Evolutionary conservation across 768 basidiomycete species (phyloP), one percentile per base, ranked within the genome.

Genomic region (Collybia sp.): DNA sequence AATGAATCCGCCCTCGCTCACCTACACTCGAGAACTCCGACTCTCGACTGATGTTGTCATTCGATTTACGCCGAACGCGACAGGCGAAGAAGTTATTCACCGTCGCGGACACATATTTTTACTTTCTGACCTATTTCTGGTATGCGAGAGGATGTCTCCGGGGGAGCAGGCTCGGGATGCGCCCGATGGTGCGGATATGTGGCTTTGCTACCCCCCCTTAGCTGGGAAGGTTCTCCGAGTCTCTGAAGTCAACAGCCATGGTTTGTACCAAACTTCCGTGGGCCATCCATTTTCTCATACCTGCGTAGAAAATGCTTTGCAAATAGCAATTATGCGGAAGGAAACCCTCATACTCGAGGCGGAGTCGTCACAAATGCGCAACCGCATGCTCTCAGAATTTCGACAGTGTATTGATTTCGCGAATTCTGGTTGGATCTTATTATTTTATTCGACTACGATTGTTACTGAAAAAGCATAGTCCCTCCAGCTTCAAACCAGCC

Each of bases 131-230:
- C 69, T 99, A 15, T 92, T 97, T 64, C 71, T 99, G 44, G 66
- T 98, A 20, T 92, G 90, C 55, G 94, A 97, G 62, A 76, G 82
- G 56, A 91, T 95, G 79, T 59, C 76, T 1, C 75, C 72, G 15
- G 75, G 81, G 43, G 88, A 95, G 49, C 74, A 70, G 45, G 64
- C 67, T 33, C 66, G 72, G 19, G 55, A 63, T 48, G 72, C 69
- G 11, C 65, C 70, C 30, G 78, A 80, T 47, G 81, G 81, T 10
- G 75, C 84, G 5, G 92, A 96, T 58, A 87, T 95, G 84, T 90
- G 83, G 82, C 71, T 99, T 39, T 81, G 85, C 53, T 99, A 96
- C 69, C 96, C 96, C 13, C 96, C 96, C 4, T 70, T 99, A 30
- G 86, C 96, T 11, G 95, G 93, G 4, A 97, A 95, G 61, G 93